Conservation (phyloP, 1,284 basidiomycete species). For the Pyrrhoderma lamaoense region DNA sequence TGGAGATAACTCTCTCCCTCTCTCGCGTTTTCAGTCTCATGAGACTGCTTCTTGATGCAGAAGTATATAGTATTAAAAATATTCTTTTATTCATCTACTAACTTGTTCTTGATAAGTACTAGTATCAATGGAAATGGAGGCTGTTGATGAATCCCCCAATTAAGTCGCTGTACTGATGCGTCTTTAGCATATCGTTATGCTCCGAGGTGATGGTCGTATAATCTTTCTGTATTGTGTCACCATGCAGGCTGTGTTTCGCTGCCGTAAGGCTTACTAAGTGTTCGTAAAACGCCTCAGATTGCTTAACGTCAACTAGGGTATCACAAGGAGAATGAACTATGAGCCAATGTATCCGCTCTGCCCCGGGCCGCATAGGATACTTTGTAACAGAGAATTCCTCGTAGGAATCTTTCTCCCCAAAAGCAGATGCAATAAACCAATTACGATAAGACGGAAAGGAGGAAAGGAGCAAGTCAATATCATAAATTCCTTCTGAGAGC, state of each 20-base stretch:
- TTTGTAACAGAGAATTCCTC: slow-evolving; percentile 39
- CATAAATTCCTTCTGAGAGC: slow-evolving; percentile 69
- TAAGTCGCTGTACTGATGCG: slow-evolving; percentile 40
- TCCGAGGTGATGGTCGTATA: slow-evolving; percentile 41
- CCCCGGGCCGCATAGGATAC: slow-evolving; percentile 31
- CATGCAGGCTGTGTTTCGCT: slow-evolving; percentile 1
- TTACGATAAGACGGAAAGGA: slow-evolving; percentile 55
- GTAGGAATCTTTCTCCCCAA: slow-evolving; percentile 45
- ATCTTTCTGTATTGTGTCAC: slow-evolving; percentile 32
- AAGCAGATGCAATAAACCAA: slow-evolving; percentile 61
- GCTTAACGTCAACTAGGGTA: slow-evolving; percentile 52
- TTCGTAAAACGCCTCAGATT: slow-evolving; percentile 51
- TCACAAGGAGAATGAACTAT: slow-evolving; percentile 70
- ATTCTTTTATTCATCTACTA: too few species aligned
- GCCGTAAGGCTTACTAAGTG: slow-evolving; percentile 37
- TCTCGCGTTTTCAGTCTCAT: too few species aligned
- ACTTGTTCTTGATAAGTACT: too few species aligned
- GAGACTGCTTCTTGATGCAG: too few species aligned
- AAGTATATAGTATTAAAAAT: too few species aligned
- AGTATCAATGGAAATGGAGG: slow-evolving; percentile 11
- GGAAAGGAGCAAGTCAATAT: slow-evolving; percentile 53
- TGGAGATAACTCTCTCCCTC: too few species aligned
- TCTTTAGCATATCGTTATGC: slow-evolving; percentile 50
- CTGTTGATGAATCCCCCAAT: slow-evolving; percentile 36
- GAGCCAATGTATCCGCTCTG: slow-evolving; percentile 48